Percentiles rank a stretch among this genome's conserved stretches.
Conservation (phyloP, 2,329 filamentous ascomycete genomes). For the Seiridium cupressi region DNA sequence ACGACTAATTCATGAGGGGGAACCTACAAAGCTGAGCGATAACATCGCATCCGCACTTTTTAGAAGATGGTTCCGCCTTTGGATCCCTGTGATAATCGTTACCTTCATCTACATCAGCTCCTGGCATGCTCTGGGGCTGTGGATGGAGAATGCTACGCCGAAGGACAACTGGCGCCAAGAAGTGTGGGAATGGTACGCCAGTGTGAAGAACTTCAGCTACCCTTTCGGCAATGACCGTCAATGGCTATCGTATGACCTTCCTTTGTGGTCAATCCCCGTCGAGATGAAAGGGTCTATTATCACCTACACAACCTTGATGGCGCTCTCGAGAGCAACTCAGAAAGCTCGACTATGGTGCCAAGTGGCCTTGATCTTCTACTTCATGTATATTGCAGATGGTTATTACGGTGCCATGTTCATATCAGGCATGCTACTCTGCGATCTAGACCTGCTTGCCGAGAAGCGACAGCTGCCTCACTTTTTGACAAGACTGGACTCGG, state of each 20-base stretch:
- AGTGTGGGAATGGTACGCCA: constrained; percentile 46
- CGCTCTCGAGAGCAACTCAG: constrained; percentile 53
- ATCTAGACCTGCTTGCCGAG: constrained; percentile 55
- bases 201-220: constrained; percentile 70
- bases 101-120: constrained; percentile 52
- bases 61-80: constrained; percentile 48
- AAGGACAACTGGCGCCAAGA: constrained; percentile 45
- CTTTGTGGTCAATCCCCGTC: constrained; percentile 63
- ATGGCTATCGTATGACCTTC: constrained; percentile 57
- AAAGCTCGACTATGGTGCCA: constrained; percentile 55
- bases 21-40: constrained; percentile 38
- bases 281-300: constrained; percentile 65
- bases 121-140: constrained; percentile 52
- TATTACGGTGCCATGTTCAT: constrained; percentile 61
- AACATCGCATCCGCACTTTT: constrained; percentile 46
- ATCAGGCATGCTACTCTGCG: constrained; percentile 59
- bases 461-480: constrained; percentile 48
- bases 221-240: constrained; percentile 58
- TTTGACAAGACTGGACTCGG: constrained; percentile 42
- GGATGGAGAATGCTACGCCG: constrained; percentile 34
- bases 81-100: constrained; percentile 50
- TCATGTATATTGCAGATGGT: constrained; percentile 66
- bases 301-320: constrained; percentile 55
- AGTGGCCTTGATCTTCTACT: constrained; percentile 57
- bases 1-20: constrained; percentile 41